Evolutionary conservation across 2,329 filamentous ascomycete species (phyloP).

Genomic region (Hymenoscyphus repandus): DNA sequence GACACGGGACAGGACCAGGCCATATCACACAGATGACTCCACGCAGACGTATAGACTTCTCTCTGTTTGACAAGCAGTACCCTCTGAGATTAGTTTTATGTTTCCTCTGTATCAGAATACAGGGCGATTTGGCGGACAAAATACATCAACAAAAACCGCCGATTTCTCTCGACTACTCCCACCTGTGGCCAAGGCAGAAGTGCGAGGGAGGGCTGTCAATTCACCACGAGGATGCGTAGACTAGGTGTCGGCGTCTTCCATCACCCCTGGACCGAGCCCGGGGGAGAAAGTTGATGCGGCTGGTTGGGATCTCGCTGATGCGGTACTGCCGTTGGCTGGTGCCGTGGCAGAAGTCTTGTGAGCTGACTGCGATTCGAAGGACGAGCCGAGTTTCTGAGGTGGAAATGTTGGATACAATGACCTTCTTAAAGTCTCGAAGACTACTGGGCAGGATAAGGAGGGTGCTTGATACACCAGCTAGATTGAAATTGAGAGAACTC

Average conservation of each 20-base stretch:
- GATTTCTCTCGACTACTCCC: constrained; percentile 50
- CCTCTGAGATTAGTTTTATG: constrained; percentile 92
- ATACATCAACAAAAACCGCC: constrained; percentile 92
- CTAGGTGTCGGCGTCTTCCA: constrained; percentile 31
- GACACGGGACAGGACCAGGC: constrained; percentile 14
- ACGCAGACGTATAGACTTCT: constrained; percentile 41
- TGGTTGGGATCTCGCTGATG: constrained; percentile 52
- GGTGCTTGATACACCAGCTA: constrained; percentile 44
- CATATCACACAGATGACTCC: constrained; percentile 18
- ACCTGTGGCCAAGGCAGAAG: constrained; percentile 27
- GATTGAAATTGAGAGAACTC: constrained; percentile 21
- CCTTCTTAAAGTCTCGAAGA: constrained; percentile 25
- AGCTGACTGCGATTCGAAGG: constrained; percentile 31
- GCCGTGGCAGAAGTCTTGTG: constrained; percentile 47
- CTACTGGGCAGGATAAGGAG: constrained; percentile 32
- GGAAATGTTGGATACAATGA: constrained; percentile 41
- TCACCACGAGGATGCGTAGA: constrained; percentile 23
- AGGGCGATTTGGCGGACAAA: constrained; percentile 83
- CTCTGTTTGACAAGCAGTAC: constrained; percentile 78
- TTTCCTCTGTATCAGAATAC: constrained; percentile 64
- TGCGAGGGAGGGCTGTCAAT: constrained; percentile 20
- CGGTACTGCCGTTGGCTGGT: constrained; percentile 41
- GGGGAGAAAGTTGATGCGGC: constrained; percentile 62
- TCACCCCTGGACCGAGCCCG: constrained; percentile 27
- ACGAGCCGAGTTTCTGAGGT: constrained; percentile 24